These are phyloP conservation scores for Rhynchosporium agropyri DNA, from an alignment of 2,329 filamentous ascomycete species.

Conservation along the genomic window DNA sequence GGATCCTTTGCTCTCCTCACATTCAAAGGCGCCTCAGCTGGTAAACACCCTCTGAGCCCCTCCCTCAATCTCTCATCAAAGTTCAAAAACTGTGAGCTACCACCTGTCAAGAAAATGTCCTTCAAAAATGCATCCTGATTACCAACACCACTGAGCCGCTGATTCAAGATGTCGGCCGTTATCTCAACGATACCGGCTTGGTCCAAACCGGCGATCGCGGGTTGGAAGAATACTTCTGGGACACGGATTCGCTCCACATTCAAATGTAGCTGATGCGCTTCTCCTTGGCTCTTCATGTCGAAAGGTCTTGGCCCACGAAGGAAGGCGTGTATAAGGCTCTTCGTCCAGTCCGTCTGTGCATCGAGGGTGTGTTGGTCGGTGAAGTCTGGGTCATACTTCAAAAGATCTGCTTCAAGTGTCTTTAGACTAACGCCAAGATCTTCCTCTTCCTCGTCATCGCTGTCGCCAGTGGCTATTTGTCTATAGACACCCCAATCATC, in stretches of 20 bases:
- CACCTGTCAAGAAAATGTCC: constrained; percentile 94
- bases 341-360: constrained; percentile 94
- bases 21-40: constrained; percentile 65
- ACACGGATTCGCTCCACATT: constrained; percentile 96
- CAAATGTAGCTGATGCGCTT: constrained; percentile 87
- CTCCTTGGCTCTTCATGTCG: constrained; percentile 74
- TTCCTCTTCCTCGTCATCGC: constrained; percentile 90
- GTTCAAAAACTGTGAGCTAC: constrained; percentile 81
- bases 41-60: constrained; percentile 73
- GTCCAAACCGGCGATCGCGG: constrained; percentile 86
- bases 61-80: constrained; percentile 81
- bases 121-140: constrained; percentile 71
- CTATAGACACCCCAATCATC: constrained; percentile 98
- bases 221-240: constrained; percentile 91
- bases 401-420: constrained; percentile 78
- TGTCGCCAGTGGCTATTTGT: constrained; percentile 83
- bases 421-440: constrained; percentile 76
- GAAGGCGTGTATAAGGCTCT: constrained; percentile 87
- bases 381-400: constrained; percentile 85
- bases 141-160: constrained; percentile 65
- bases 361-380: constrained; percentile 90
- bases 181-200: constrained; percentile 95
- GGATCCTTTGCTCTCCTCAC: constrained; percentile 77
- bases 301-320: constrained; percentile 85
- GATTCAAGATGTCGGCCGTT: constrained; percentile 82